Conservation (phyloP, 225 moss, liverwort and hornwort genomes). For the Climacium dendroides region DNA sequence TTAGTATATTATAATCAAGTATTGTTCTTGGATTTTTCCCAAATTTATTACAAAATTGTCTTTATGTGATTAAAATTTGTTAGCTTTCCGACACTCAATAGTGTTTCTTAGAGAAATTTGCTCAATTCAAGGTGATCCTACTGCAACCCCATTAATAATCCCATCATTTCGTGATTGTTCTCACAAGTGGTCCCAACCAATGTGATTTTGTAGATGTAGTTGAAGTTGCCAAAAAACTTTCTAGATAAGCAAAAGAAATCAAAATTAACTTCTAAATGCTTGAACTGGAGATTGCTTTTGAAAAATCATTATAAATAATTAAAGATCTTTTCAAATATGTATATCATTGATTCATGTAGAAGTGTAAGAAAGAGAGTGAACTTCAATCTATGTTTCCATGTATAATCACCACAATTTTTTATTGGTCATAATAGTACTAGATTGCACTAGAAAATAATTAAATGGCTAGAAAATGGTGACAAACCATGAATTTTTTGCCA, state of each 20-base stretch:
- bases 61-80: too few relatives aligned
- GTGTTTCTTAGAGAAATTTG: neutral
- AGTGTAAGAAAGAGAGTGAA: neutral
- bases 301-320: too few relatives aligned
- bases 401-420: too few relatives aligned
- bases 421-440: too few relatives aligned
- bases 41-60: neutral
- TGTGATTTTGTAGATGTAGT: fast-evolving
- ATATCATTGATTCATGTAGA: neutral
- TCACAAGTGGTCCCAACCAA: fast-evolving
- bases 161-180: neutral
- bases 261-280: too few relatives aligned
- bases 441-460: too few relatives aligned
- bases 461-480: too few relatives aligned
- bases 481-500: too few relatives aligned
- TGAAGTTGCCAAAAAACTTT: neutral
- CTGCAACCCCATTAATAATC: fast-evolving
- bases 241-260: neutral
- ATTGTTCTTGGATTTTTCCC: fast-evolving
- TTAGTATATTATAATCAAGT: neutral
- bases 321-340: fast-evolving
- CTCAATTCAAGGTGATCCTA: neutral
- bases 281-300: too few relatives aligned
- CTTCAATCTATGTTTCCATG: too few relatives aligned
- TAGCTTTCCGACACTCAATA: fast-evolving